Evolutionary conservation across 371 early-diverging fungal genomes (phyloP).

Genomic region (Mucor mucedo): DNA sequence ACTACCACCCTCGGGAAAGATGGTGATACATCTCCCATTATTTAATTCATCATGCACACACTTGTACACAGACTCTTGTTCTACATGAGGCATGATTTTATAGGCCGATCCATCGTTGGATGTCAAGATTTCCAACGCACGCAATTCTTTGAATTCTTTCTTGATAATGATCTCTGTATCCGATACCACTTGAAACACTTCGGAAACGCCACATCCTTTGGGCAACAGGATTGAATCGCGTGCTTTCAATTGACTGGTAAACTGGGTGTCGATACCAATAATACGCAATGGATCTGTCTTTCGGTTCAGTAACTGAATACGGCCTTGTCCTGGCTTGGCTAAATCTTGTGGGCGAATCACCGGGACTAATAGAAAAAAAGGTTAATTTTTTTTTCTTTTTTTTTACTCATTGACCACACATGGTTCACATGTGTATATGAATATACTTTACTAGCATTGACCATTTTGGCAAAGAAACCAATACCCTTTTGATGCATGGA

Average conservation of each 20-base stretch:
- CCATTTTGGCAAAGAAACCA: slow-evolving; percentile 74
- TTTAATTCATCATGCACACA: slow-evolving; percentile 79
- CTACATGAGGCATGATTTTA: slow-evolving; percentile 82
- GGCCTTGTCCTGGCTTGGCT: slow-evolving; percentile 71
- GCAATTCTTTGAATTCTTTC: slow-evolving; percentile 70
- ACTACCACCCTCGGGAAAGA: slow-evolving; percentile 96
- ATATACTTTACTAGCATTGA: slow-evolving; percentile 63
- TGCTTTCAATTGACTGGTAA: slow-evolving; percentile 67
- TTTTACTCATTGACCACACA: neutral
- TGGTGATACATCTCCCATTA: slow-evolving; percentile 84
- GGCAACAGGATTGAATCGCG: slow-evolving; percentile 67
- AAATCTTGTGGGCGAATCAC: slow-evolving; percentile 91
- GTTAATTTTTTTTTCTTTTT: neutral
- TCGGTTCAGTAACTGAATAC: slow-evolving; percentile 65
- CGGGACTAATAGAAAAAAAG: slow-evolving; percentile 59
- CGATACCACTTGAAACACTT: slow-evolving; percentile 75
- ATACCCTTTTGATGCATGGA: slow-evolving; percentile 84
- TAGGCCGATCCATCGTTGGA: slow-evolving; percentile 61
- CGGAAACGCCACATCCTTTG: slow-evolving; percentile 61
- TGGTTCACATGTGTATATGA: neutral
- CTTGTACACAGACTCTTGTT: slow-evolving; percentile 83
- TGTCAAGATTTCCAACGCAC: slow-evolving; percentile 65
- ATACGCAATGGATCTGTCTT: slow-evolving; percentile 68
- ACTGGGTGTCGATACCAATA: slow-evolving; percentile 70
- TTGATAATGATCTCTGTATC: slow-evolving; percentile 78